phyloP scores from a whole-genome alignment of 2,329 filamentous ascomycete genomes.

The Bretziella fagacearum region DNA sequence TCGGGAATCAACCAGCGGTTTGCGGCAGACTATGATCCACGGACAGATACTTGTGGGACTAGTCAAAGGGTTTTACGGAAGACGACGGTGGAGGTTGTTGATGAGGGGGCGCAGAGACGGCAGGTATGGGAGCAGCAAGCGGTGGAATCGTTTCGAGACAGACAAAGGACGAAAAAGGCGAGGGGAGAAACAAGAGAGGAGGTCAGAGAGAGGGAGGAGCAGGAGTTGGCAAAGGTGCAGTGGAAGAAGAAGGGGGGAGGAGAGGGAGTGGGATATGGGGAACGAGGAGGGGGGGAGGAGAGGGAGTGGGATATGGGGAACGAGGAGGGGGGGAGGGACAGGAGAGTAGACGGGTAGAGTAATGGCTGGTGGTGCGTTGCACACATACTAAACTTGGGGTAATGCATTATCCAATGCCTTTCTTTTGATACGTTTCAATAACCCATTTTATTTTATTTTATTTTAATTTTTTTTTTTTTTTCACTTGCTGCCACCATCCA shows the following conservation, averaged over 20 bases:
- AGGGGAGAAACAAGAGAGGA: neutral
- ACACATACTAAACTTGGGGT: too few species aligned
- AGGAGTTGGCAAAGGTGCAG: conserved; percentile 40
- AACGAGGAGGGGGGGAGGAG: conserved; percentile 23
- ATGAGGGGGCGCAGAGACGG: conserved; percentile 14
- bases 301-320: conserved; percentile 26
- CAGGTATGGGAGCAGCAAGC: conserved; percentile 64
- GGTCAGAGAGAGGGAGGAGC: conserved; percentile 33
- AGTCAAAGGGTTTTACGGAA: neutral
- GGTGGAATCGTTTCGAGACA: conserved; percentile 60
- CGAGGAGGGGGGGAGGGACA: conserved; percentile 16
- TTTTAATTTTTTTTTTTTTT: too few species aligned
- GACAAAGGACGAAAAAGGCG: conserved; percentile 36
- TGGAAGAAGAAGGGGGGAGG: conserved; percentile 57
- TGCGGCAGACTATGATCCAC: conserved; percentile 44
- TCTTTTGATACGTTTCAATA: too few species aligned
- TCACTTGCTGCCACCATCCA: too few species aligned
- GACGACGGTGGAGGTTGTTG: too few species aligned
- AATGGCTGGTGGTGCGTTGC: too few species aligned
- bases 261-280: conserved; percentile 42
- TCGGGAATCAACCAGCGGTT: conserved; percentile 71
- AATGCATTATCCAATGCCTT: too few species aligned
- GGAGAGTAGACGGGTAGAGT: neutral
- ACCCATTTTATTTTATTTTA: too few species aligned
- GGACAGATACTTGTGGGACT: conserved; percentile 25